These are phyloP conservation scores for Leccinum aurantiacum DNA, from an alignment of 768 basidiomycete genomes.

Conservation along the genomic window DNA sequence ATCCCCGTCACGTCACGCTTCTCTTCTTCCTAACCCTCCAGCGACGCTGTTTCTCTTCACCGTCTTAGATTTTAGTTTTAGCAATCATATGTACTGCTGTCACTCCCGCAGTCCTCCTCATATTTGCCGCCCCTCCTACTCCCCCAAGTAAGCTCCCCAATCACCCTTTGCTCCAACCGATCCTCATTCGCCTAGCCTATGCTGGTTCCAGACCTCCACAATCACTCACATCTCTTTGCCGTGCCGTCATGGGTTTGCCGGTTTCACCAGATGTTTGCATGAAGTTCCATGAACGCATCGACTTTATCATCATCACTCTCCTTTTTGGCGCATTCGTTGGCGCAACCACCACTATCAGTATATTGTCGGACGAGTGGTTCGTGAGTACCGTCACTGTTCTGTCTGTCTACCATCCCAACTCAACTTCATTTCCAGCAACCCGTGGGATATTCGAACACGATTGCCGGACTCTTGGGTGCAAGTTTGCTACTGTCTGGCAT, in stretches of 20 bases:
- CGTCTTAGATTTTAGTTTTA: conserved; percentile 59
- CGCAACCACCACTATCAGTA: conserved; percentile 62
- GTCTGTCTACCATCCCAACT: not conserved
- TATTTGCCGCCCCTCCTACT: conserved; percentile 62
- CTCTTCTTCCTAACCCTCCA: not conserved
- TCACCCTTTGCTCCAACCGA: not conserved
- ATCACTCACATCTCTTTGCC: conserved; percentile 51
- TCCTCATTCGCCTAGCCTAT: conserved; percentile 47
- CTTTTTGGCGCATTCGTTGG: conserved; percentile 68
- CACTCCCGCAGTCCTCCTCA: conserved; percentile 57
- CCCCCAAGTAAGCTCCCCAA: conserved; percentile 63
- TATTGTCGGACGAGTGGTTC: conserved; percentile 67
- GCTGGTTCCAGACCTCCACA: conserved; percentile 62
- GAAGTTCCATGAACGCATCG: conserved; percentile 63
- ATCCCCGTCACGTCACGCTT: not conserved
- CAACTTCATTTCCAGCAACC: conserved; percentile 49
- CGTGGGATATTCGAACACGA: conserved; percentile 64
- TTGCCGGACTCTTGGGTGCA: conserved; percentile 71
- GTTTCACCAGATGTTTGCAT: conserved; percentile 50
- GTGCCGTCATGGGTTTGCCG: conserved; percentile 50
- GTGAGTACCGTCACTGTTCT: conserved; percentile 39
- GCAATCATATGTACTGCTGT: conserved; percentile 69
- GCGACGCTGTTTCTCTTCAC: not conserved
- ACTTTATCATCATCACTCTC: conserved; percentile 59
- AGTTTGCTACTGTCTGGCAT: conserved; percentile 70